Percentiles rank a stretch among this genome's conserved stretches.
Evolutionary conservation across 2,329 filamentous ascomycete species (phyloP).

Genomic region (Neopestalotiopsis clavispora): DNA sequence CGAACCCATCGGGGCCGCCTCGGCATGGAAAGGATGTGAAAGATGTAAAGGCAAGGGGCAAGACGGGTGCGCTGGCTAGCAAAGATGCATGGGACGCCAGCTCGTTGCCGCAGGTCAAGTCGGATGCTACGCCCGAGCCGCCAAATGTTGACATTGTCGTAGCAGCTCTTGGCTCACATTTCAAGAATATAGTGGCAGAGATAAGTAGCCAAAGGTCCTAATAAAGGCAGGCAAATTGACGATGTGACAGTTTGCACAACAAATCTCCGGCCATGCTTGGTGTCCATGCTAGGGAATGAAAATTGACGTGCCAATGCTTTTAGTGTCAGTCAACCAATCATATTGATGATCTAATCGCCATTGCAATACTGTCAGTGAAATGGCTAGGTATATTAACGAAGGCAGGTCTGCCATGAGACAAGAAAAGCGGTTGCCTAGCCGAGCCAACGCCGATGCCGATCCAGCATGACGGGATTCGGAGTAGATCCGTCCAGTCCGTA

Average conservation of each 20-base stretch:
- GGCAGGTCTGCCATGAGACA: too few species aligned
- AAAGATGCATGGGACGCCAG: slow-evolving; percentile 29
- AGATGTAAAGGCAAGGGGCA: slow-evolving; percentile 46
- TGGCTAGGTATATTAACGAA: too few species aligned
- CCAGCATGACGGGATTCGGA: background rate
- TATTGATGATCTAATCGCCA: too few species aligned
- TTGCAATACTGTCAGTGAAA: too few species aligned
- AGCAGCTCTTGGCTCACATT: slow-evolving; percentile 43
- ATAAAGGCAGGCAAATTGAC: background rate
- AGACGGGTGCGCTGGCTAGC: slow-evolving; percentile 38
- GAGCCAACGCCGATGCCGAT: background rate
- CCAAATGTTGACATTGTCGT: slow-evolving; percentile 50
- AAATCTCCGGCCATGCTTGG: background rate
- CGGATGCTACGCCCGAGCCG: slow-evolving; percentile 35
- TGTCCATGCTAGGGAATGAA: too few species aligned
- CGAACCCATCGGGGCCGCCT: slow-evolving; percentile 53
- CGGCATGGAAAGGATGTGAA: slow-evolving; percentile 59
- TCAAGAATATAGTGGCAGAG: slow-evolving; percentile 38
- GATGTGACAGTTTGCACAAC: background rate
- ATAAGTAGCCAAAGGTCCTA: slow-evolving; percentile 15
- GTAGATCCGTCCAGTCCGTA: background rate
- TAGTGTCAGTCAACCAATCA: too few species aligned
- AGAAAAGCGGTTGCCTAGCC: background rate
- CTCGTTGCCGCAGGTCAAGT: slow-evolving; percentile 34
- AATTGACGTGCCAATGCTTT: too few species aligned